Conservation (phyloP, 2,329 filamentous ascomycete species). For the Exophiala sideris region DNA sequence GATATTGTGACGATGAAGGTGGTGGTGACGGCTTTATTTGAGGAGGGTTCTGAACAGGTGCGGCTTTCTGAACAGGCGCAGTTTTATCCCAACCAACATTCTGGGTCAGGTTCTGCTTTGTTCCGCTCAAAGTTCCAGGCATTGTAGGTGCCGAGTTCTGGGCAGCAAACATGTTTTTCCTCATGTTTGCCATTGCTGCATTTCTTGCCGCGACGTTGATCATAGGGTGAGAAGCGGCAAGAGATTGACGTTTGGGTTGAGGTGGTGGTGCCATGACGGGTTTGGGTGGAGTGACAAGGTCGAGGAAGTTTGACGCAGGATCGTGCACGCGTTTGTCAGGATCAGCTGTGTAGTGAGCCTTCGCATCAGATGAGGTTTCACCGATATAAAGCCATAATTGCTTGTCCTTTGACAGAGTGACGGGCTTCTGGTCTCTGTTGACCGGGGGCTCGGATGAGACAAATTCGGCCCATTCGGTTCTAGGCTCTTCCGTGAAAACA, state of each 20-base stretch:
- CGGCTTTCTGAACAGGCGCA: conserved; percentile 11
- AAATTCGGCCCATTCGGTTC: conserved; percentile 71
- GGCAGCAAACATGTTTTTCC: conserved; percentile 9
- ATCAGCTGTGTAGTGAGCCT: conserved; percentile 86
- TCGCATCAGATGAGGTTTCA: conserved; percentile 80
- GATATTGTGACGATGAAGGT: conserved; percentile 16
- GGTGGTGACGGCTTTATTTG: no score
- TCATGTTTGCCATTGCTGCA: conserved; percentile 19
- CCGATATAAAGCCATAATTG: conserved; percentile 89
- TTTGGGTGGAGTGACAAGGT: conserved; percentile 39
- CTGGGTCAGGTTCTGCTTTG: conserved; percentile 22
- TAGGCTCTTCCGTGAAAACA: conserved; percentile 42
- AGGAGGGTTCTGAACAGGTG: background rate
- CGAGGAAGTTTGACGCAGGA: conserved; percentile 49
- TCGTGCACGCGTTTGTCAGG: conserved; percentile 50
- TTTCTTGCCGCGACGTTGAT: conserved; percentile 22
- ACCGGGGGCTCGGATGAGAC: conserved; percentile 56
- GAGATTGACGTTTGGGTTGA: conserved; percentile 28
- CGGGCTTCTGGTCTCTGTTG: conserved; percentile 62
- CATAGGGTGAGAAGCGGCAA: conserved; percentile 24
- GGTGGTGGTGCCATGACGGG: conserved; percentile 27
- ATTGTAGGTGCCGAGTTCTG: conserved; percentile 2
- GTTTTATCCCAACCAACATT: conserved; percentile 15
- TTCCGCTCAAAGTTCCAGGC: conserved; percentile 19
- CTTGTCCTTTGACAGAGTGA: conserved; percentile 69